phyloP scores from a whole-genome alignment of 805 yeast species.

The Metschnikowia dekortorum region DNA sequence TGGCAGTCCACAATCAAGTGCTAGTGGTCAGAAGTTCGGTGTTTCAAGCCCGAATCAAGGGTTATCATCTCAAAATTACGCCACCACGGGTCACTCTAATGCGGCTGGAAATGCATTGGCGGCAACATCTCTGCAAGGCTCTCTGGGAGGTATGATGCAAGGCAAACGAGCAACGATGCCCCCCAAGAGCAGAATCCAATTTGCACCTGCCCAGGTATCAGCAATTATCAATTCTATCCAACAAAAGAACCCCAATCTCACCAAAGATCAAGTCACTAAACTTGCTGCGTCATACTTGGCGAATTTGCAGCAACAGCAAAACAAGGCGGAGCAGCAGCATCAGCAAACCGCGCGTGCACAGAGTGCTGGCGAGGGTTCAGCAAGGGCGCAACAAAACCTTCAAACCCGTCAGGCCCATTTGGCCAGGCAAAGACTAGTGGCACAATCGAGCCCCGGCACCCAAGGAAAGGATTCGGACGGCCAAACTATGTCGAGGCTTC shows the following conservation, averaged over 20 bases:
- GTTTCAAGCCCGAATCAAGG: background rate
- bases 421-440: slow-evolving; percentile 10
- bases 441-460: slow-evolving; percentile 8
- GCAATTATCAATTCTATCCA: slow-evolving; percentile 63
- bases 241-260: slow-evolving; percentile 57
- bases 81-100: background rate
- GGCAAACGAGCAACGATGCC: slow-evolving; percentile 9
- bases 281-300: slow-evolving; percentile 64
- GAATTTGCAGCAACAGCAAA: slow-evolving; percentile 50
- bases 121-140: background rate
- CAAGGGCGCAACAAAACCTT: slow-evolving; percentile 9
- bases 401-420: slow-evolving; percentile 14
- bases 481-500: slow-evolving; percentile 25
- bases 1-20: background rate
- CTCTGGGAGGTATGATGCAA: slow-evolving; percentile 1
- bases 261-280: slow-evolving; percentile 61
- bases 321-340: slow-evolving; percentile 18
- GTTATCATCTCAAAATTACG: background rate
- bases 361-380: slow-evolving; percentile 8
- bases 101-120: background rate
- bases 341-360: slow-evolving; percentile 15
- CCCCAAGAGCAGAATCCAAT: slow-evolving; percentile 34
- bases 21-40: background rate
- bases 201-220: slow-evolving; percentile 61
- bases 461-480: slow-evolving; percentile 18